Evolutionary conservation across 75 land plant genomes (phyloP).

Genomic region (Adiantum capillusveneris): DNA sequence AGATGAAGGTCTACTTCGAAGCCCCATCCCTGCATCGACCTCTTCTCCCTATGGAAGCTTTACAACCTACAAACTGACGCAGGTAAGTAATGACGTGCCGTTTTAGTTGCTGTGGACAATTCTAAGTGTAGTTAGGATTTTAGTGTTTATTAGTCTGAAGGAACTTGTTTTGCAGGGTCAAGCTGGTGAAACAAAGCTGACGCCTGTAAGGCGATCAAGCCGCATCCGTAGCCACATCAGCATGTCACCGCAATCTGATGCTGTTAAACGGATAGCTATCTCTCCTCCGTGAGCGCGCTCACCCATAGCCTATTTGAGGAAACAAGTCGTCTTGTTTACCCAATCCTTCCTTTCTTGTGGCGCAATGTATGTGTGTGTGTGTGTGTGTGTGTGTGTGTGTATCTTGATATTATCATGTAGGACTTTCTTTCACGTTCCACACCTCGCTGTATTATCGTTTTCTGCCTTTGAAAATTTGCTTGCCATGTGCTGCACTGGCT

Average conservation of each 20-base stretch:
- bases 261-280: constrained; percentile 1
- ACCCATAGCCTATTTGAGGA: no score
- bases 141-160: neutral
- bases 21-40: neutral
- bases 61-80: neutral
- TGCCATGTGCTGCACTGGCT: no score
- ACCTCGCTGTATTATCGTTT: no score
- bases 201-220: constrained; percentile 5
- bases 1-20: neutral
- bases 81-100: neutral
- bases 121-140: neutral
- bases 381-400: no score
- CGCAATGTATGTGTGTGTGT: no score
- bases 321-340: no score
- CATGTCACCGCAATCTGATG: neutral
- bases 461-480: no score
- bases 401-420: no score
- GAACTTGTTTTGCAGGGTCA: constrained; percentile 2
- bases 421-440: no score
- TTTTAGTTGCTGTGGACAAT: neutral
- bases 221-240: neutral
- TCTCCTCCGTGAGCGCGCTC: neutral
- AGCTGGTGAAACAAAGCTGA: neutral
- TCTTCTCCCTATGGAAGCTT: constrained; percentile 7
- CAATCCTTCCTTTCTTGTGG: no score